Percentiles rank a stretch among this genome's conserved stretches.
Conservation (phyloP, 768 basidiomycete genomes). For the Suillus weaverae region DNA sequence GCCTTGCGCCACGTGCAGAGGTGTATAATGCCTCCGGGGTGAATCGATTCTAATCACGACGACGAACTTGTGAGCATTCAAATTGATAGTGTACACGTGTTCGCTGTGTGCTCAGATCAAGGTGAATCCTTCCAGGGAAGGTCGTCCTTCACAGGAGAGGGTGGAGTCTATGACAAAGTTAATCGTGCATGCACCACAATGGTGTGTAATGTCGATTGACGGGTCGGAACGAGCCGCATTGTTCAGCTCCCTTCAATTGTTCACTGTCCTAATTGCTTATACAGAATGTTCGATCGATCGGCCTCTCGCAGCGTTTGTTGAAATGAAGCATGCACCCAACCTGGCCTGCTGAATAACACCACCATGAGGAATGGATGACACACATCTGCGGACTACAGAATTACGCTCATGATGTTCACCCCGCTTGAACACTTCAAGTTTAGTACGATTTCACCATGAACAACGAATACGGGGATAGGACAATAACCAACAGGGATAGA, state of each 20-base stretch:
- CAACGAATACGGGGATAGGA: conserved; percentile 1
- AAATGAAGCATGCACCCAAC: not conserved
- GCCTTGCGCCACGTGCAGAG: not conserved
- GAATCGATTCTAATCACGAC: not conserved
- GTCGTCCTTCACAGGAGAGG: not conserved
- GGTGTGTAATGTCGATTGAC: not conserved
- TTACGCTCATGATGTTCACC: not conserved
- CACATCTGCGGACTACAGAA: not conserved
- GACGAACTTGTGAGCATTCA: not conserved
- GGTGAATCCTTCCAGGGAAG: not conserved
- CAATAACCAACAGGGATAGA: not conserved
- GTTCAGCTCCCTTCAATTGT: not conserved
- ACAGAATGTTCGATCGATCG: not conserved
- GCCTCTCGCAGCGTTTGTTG: not conserved
- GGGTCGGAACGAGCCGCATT: not conserved
- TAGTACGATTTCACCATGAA: not conserved
- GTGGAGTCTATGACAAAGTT: not conserved
- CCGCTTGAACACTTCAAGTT: not conserved
- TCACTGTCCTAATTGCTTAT: not conserved
- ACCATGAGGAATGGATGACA: not conserved
- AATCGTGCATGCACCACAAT: not conserved
- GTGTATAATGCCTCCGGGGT: not conserved
- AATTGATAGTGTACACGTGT: not conserved
- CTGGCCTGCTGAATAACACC: not conserved
- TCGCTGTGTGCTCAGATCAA: not conserved